A percentile compares a stretch with the other conserved stretches of the same genome.
These are phyloP conservation scores for Moricandia arvensis DNA, from an alignment of 345 rosid genomes.

Conservation along the genomic window DNA sequence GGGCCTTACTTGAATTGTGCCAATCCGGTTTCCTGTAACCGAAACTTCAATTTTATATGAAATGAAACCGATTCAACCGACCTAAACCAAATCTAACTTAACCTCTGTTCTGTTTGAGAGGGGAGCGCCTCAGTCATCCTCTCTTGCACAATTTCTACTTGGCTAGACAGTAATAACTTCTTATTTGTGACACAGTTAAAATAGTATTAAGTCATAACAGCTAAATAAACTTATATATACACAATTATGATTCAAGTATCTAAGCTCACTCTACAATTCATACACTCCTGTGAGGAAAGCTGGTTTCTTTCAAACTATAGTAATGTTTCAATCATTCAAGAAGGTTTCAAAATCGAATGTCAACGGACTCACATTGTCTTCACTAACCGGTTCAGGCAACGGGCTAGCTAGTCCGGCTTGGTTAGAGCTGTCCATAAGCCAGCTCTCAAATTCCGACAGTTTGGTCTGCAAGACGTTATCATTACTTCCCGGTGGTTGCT, in stretches of 20 bases:
- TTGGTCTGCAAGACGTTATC: slow-evolving; percentile 26
- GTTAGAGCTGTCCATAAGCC: slow-evolving; percentile 36
- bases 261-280: not conserved
- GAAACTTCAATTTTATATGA: not conserved
- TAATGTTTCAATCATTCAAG: slow-evolving; percentile 25
- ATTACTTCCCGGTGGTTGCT: slow-evolving; percentile 15
- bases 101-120: no score
- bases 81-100: not conserved
- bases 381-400: slow-evolving; percentile 7
- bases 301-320: not conserved
- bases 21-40: not conserved
- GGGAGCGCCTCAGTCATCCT: not conserved
- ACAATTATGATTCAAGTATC: not conserved
- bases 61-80: not conserved
- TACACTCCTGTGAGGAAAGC: not conserved
- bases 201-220: not conserved
- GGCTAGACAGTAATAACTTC: not conserved
- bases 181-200: not conserved
- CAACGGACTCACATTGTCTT: slow-evolving; percentile 10
- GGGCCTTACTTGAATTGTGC: slow-evolving; percentile 4
- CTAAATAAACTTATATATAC: not conserved
- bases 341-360: slow-evolving; percentile 36
- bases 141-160: not conserved
- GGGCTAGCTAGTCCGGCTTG: slow-evolving; percentile 15
- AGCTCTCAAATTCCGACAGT: slow-evolving; percentile 30